A percentile compares a stretch with the other conserved stretches of the same genome.
phyloP scores from a whole-genome alignment of 306 rosid genomes.

The Crotalaria pallida region DNA sequence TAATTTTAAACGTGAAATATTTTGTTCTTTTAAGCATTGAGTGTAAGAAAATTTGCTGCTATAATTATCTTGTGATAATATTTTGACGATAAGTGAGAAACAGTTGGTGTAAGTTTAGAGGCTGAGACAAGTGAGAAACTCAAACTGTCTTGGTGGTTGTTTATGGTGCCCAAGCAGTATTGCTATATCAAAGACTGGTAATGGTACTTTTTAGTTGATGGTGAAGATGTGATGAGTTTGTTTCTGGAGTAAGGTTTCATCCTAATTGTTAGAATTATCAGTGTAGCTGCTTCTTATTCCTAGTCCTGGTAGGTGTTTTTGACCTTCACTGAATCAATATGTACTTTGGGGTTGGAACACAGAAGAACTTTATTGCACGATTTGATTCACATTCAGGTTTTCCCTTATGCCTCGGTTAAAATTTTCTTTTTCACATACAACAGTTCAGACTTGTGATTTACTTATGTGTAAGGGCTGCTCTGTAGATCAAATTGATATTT shows the following conservation, averaged over 20 bases:
- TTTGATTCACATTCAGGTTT: slow-evolving; percentile 3
- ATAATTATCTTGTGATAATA: no score
- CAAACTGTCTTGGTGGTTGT: background rate
- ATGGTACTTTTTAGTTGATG: background rate
- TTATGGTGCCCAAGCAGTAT: background rate
- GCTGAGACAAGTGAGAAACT: background rate
- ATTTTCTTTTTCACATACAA: background rate
- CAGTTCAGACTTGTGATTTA: background rate
- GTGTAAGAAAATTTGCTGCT: no score
- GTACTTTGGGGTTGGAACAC: background rate
- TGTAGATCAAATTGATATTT: background rate
- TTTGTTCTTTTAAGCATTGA: no score
- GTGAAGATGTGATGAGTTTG: background rate
- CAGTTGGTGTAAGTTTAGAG: background rate
- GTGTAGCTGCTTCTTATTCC: background rate
- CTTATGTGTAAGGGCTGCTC: background rate
- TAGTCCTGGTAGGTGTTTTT: background rate
- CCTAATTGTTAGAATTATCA: background rate
- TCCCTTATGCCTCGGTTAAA: background rate
- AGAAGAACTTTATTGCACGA: background rate
- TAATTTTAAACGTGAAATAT: background rate
- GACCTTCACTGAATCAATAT: background rate
- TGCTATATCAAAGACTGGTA: background rate
- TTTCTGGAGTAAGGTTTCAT: background rate
- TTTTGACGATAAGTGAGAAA: no score